Percentiles rank a stretch among this genome's conserved stretches.
phyloP scores from a whole-genome alignment of 768 basidiomycete genomes.

The Mycena rosella region DNA sequence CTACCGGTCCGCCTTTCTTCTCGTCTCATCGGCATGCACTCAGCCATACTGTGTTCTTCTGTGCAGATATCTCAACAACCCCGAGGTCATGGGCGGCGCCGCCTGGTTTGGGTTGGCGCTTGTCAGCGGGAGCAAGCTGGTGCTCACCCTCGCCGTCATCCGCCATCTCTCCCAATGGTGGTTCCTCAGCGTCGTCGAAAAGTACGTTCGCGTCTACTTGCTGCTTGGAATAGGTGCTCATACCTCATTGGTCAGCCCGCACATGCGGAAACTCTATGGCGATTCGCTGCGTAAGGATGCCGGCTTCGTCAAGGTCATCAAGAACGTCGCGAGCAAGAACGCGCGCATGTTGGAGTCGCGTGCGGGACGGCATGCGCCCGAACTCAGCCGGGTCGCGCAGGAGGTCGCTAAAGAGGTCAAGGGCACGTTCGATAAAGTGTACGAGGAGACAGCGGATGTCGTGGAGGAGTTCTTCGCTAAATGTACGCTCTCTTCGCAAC shows the following conservation, averaged over 20 bases:
- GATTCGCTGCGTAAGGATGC: conserved; percentile 94
- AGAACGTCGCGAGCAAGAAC: conserved; percentile 89
- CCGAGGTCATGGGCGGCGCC: conserved; percentile 95
- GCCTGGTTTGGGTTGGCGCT: conserved; percentile 95
- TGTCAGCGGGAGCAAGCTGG: conserved; percentile 94
- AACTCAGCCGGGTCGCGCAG: conserved; percentile 73
- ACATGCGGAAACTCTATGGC: conserved; percentile 97
- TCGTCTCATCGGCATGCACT: conserved; percentile 8
- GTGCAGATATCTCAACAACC: conserved; percentile 89
- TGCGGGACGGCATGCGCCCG: conserved; percentile 86
- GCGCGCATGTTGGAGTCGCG: conserved; percentile 79
- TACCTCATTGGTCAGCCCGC: conserved; percentile 73
- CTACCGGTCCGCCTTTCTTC: conserved; percentile 72
- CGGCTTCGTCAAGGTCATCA: conserved; percentile 98
- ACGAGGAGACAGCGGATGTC: conserved; percentile 92
- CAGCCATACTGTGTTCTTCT: conserved; percentile 8
- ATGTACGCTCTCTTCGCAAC: conserved; percentile 64
- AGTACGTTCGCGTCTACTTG: conserved; percentile 64
- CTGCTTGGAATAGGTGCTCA: not conserved
- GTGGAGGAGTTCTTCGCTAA: conserved; percentile 94
- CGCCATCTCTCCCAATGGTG: conserved; percentile 94
- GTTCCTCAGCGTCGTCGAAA: conserved; percentile 94
- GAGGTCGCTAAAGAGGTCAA: conserved; percentile 85
- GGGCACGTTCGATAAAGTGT: conserved; percentile 96
- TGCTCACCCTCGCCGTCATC: conserved; percentile 85